Evolutionary conservation across 75 land plant species (phyloP), one percentile per base, ranked within the genome.

Genomic region (Pinus taeda): DNA sequence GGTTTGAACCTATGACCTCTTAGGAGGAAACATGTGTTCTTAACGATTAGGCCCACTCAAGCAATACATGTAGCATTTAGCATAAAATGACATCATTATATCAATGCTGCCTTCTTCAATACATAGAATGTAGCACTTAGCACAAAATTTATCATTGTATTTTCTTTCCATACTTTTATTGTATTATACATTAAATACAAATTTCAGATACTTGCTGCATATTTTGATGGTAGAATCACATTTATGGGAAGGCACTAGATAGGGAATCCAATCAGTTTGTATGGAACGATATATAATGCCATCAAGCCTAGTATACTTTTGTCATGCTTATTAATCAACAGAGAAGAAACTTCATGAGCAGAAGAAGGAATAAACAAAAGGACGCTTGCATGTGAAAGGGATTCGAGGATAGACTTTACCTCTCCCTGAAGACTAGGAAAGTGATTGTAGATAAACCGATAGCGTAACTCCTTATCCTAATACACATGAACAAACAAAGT

Each of bases 401-500:
- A 9, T 69, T 69, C 21, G n/a, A 69, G 22, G n/a, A 69, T 14
- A 76, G 30, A 15, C 78, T 15, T 76, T 87, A 93, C 95, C 91
- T 87, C 85, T 80, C 87, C 95, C 37, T 81, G 83, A 70, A 92
- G 84, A 71, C 83, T 85, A 75, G 97, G 97, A 74, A 89, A 92
- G 60, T 90, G 91, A 74, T 94, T 94, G 76, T 90, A 92, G 66
- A 94, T 85, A 74, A 94, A 94, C 13, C 97, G 90, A 66, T 94
- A 94, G n/a, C 92, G 85, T 76, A 94, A 36, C 9, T 94, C 97
- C 60, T 85, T 90, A 70, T 94, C 97, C 97, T 94, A 90, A 72
- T 76, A 77, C 74, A 72, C 66, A 69, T 20, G 64, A 61, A 75
- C 17, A 53, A 37, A 73, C 15, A 77, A 49, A 22, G 37, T 13